Base-by-base conservation (phyloP, 2,329 filamentous ascomycete species). In the Aspergillus sp. region DNA sequence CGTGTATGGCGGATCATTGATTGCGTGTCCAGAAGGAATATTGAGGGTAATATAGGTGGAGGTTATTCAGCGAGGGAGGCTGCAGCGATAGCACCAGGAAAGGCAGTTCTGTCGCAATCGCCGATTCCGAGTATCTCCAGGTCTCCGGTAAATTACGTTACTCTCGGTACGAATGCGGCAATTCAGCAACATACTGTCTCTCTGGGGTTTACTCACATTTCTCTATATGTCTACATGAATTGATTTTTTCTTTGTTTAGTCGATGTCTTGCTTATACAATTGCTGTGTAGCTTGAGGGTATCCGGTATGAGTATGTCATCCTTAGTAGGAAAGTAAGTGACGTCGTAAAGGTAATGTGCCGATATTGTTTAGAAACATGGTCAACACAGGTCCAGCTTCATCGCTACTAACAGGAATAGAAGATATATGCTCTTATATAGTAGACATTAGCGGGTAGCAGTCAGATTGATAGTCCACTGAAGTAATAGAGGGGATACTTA, bases 31-130 rank as follows among this genome's bases (percentile, higher is more conserved):
- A 30, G 32, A 36, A 32, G 30, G n/a, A n/a, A n/a, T n/a, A n/a
- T n/a, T n/a, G n/a, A n/a, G n/a, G n/a, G n/a, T n/a, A n/a, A n/a
- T n/a, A n/a, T n/a, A n/a, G n/a, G n/a, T n/a, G n/a, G n/a, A 38
- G 47, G 3, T 53, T 50, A 54, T 53, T 49, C 21, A 39, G 23
- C 50, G 38, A 10, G 25, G 15, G 15, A 48, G 25, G 28, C 45
- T 19, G 48, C 39, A 52, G 45, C 15, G 30, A 60, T 55, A 55
- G 59, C 60, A 52, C 53, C 49, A 62, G 55, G 13, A 23, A 15
- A 21, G 52, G 30, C 41, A 49, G 28, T 55, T 67, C 66, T 70
- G 69, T 67, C 67, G 70, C 70, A 69, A 72, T 70, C 64, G 62
- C 63, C 55, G 55, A 50, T 55, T 52, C 15, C 21, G 55, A 47